Evolutionary conservation across 2,329 filamentous ascomycete species (phyloP).

Genomic region (Aspergillus neotritici): DNA sequence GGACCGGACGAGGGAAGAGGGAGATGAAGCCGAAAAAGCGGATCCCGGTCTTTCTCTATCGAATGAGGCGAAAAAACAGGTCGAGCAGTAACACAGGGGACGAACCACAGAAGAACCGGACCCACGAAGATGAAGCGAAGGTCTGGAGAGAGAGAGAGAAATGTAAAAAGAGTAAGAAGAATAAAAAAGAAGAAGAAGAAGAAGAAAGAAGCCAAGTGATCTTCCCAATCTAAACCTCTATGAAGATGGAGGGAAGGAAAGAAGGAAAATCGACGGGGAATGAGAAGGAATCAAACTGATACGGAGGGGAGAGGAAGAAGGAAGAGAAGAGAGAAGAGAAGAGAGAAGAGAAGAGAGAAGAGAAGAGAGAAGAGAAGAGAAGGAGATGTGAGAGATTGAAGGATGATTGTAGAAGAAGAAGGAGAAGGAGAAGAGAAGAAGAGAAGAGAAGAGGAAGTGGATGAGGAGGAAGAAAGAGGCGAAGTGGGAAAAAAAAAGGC

Average conservation of each 20-base stretch:
- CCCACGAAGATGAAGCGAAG: constrained; percentile 18
- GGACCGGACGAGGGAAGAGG: constrained; percentile 19
- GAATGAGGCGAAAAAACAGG: constrained; percentile 16
- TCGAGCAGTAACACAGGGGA: constrained; percentile 6
- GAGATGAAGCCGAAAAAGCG: constrained; percentile 17
- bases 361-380: constrained; percentile 12
- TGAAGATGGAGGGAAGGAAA: constrained; percentile 19
- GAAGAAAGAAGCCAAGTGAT: constrained; percentile 19
- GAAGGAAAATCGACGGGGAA: constrained; percentile 11
- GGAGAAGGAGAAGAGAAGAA: constrained; percentile 3
- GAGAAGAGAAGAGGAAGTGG: constrained; percentile 8
- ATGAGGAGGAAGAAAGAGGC: constrained; percentile 22
- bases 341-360: constrained; percentile 7
- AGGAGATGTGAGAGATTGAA: constrained; percentile 10
- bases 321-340: constrained; percentile 10
- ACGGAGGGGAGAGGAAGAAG: constrained; percentile 10
- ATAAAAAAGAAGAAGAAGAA: constrained; percentile 23
- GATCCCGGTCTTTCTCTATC: constrained; percentile 15
- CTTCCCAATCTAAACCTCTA: constrained; percentile 24
- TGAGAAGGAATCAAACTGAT: neutral
- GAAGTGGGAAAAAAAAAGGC: constrained; percentile 20
- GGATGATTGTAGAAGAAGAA: constrained; percentile 8
- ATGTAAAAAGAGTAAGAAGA: constrained; percentile 21
- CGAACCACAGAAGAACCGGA: constrained; percentile 1
- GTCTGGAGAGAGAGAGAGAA: constrained; percentile 26